Base-by-base conservation (phyloP, 805 yeast species). In the Schwanniomyces polymorphus region DNA sequence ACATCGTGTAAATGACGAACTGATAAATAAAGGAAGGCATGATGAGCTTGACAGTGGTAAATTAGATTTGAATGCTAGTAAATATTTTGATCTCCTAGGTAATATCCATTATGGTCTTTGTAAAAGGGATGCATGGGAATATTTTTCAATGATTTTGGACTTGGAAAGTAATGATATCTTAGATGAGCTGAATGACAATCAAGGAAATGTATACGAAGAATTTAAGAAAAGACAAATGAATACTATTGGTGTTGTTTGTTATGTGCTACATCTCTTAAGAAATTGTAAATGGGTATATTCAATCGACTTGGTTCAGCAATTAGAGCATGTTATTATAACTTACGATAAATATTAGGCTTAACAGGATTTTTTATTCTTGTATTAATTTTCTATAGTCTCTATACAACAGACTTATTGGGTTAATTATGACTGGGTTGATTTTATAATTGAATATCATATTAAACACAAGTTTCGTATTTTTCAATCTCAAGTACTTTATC, bases 401-500 rank as follows among this genome's bases (percentile, higher is more conserved):
- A 21, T 21, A 21, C 23, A 21, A 21, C 23, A 5, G 23, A 21
- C 23, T 21, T 21, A 21, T 3, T 21, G 23, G 23, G 23, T 4
- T 21, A 21, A 4, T 3, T 21, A 21, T 21, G 23, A 21, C 23
- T 21, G 23, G 23, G 5, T 21, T 21, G 5, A 21, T 21, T 21
- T 28, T 28, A 28, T 28, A 28, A 12, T 12, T 3, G 14, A 28
- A 28, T 12, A 11, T 28, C 7, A 11, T 11, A 11, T 28, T 11
- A 28, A 28, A 14, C 33, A 11, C 33, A 28, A 11, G 16, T 14
- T 28, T 68, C 72, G 53, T 66, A 67, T 14, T 58, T 51, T 14
- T 37, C 47, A 39, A 68, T 59, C 26, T 61, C 70, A 17, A 57
- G 59, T 11, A 75, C 77, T 57, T 75, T 75, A 12, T 57, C 66